Percentiles rank a stretch among this genome's conserved stretches.
phyloP scores from a whole-genome alignment of 2,329 filamentous ascomycete genomes.

The Fusarium mangiferae region DNA sequence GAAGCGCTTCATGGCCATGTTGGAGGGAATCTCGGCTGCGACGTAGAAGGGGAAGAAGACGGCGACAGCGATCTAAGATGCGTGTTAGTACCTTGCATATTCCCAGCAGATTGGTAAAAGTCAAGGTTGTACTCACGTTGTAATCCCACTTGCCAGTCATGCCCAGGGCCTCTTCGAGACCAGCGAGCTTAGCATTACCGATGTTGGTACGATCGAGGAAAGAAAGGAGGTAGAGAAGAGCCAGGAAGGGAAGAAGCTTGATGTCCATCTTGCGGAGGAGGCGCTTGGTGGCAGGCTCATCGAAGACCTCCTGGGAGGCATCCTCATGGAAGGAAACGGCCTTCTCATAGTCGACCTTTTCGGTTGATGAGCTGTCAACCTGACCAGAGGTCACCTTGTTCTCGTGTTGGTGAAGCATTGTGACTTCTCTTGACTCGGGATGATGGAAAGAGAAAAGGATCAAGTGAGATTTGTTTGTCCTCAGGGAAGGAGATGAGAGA shows the following conservation, averaged over 20 bases:
- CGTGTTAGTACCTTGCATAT: constrained; percentile 5
- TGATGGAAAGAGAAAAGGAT: neutral
- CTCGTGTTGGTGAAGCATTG: constrained; percentile 31
- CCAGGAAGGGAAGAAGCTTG: constrained; percentile 68
- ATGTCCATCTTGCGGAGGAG: constrained; percentile 65
- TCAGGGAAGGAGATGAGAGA: constrained; percentile 27
- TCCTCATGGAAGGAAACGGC: constrained; percentile 41
- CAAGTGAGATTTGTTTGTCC: constrained; percentile 15
- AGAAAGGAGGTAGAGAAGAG: constrained; percentile 67
- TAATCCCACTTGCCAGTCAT: constrained; percentile 50
- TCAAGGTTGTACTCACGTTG: constrained; percentile 42
- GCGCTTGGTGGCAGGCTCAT: constrained; percentile 55
- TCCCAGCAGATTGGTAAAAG: neutral
- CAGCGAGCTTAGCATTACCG: constrained; percentile 70
- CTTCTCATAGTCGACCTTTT: constrained; percentile 45
- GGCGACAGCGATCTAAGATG: constrained; percentile 54
- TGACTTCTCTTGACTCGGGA: constrained; percentile 12
- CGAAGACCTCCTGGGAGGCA: constrained; percentile 42
- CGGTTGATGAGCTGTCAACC: constrained; percentile 41
- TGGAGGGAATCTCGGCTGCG: constrained; percentile 64
- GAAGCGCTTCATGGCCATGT: constrained; percentile 65
- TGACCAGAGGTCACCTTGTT: constrained; percentile 19
- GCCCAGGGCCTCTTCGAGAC: constrained; percentile 52
- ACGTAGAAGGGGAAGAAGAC: constrained; percentile 66
- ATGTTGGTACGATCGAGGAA: constrained; percentile 57